These are phyloP conservation scores for Salix dunnii DNA, from an alignment of 345 rosid species.

Conservation along the genomic window DNA sequence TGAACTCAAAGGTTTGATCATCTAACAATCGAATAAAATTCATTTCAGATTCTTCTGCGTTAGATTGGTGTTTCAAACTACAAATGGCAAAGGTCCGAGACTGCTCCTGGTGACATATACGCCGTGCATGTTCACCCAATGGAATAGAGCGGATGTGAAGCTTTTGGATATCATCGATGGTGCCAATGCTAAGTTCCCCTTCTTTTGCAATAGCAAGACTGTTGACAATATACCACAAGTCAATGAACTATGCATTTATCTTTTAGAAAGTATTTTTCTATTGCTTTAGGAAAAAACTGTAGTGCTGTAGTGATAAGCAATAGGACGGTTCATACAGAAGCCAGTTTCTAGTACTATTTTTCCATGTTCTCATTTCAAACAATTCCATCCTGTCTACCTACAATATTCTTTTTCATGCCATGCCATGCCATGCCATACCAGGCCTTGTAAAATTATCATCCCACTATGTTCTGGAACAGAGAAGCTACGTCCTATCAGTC, in stretches of 20 bases:
- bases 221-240: conserved; percentile 22
- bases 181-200: conserved; percentile 90
- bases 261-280: too few species aligned
- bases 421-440: too few species aligned
- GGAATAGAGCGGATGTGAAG: conserved; percentile 97
- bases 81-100: conserved; percentile 86
- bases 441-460: not conserved
- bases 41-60: conserved; percentile 73
- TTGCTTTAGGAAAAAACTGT: too few species aligned
- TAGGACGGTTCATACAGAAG: too few species aligned
- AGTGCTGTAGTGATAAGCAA: too few species aligned
- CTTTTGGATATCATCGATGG: conserved; percentile 96
- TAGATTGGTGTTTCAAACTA: conserved; percentile 63
- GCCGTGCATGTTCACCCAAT: conserved; percentile 84
- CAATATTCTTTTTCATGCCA: too few species aligned
- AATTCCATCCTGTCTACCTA: too few species aligned
- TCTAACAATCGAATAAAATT: conserved; percentile 77
- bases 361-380: too few species aligned
- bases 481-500: not conserved
- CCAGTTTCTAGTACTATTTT: too few species aligned
- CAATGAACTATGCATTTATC: not conserved
- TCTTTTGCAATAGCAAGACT: conserved; percentile 94
- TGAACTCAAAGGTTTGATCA: conserved; percentile 78
- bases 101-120: conserved; percentile 94
- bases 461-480: not conserved